Base-by-base conservation (phyloP, 1,284 basidiomycete species). In the Sparassis latifolia region DNA sequence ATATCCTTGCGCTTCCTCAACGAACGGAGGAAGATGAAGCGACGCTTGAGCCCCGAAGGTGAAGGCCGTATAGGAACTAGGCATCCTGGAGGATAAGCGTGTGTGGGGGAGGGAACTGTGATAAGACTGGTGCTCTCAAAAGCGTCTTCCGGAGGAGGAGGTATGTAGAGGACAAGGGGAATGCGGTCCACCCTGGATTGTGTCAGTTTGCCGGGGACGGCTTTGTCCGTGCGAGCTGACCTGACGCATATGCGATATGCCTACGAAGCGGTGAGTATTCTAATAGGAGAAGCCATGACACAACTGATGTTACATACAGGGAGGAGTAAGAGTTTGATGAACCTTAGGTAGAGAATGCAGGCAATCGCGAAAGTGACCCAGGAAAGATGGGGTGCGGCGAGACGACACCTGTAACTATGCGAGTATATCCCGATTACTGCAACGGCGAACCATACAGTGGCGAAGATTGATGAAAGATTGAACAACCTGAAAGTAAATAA, bases 81-180 rank as follows among this genome's bases (percentile, higher is more conserved):
- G 41, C 27, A 65, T 29, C 75, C 77, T 2, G 84, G 83, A 29
- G 86, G 82, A 64, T 86, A 85, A 2, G 70, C 65, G 53, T 84
- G 75, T 20, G 72, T 62, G 29, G 72, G 62, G 35, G 74, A 67
- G 2, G 76, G 74, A 42, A 75, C 54, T 27, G 71, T 65, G 20
- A 20, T 20, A 6, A 71, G 70, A n/a, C 50, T 47, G 6, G 47
- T 49, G 28, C 62, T 58, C 29, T 63, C 63, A 10, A 57, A 56
- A 33, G 64, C 39, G 5, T 71, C 74, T 49, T 81, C 78, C 1
- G 84, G 85, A 4, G 87, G 85, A 0, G 86, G 76, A 2, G 87
- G 87, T 44, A 91, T 90, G 66, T 89, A 91, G 50, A 88, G 77
- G 30, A 90, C 88, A 33, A 91, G 75, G 0, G 88, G 88, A 42